Evolutionary conservation across 257 asterid genomes (phyloP).

Genomic region (Salvia splendens): DNA sequence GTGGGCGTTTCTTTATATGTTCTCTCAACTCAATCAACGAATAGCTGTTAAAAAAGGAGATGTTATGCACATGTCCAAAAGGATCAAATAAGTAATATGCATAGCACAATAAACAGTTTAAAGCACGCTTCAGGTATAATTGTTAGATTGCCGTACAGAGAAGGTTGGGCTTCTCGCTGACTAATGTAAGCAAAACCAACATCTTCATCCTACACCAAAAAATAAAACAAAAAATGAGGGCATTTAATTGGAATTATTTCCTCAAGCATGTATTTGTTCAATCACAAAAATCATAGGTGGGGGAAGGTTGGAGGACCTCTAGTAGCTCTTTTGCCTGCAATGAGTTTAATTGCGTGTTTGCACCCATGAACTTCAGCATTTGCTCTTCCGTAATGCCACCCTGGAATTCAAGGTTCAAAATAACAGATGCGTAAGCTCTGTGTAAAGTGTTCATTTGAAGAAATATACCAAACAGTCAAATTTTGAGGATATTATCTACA

Average conservation of each 20-base stretch:
- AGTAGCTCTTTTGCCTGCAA: slow-evolving; percentile 72
- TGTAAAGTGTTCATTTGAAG: slow-evolving; percentile 6
- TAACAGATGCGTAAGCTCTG: slow-evolving; percentile 5
- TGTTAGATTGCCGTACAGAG: slow-evolving; percentile 63
- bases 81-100: background rate
- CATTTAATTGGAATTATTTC: slow-evolving; percentile 16
- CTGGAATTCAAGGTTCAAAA: slow-evolving; percentile 43
- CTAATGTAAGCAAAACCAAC: slow-evolving; percentile 92
- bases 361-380: slow-evolving; percentile 95
- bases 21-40: slow-evolving; percentile 80
- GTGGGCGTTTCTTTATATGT: slow-evolving; percentile 98
- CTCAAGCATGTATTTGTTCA: slow-evolving; percentile 17
- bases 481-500: slow-evolving; percentile 3
- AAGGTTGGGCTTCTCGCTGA: slow-evolving; percentile 93
- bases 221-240: slow-evolving; percentile 17
- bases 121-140: slow-evolving; percentile 27
- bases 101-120: background rate
- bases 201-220: slow-evolving; percentile 64
- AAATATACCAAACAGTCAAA: background rate
- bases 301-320: slow-evolving; percentile 54
- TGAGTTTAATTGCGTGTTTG: slow-evolving; percentile 71
- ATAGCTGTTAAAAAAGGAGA: slow-evolving; percentile 47
- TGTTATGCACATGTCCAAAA: slow-evolving; percentile 2
- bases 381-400: slow-evolving; percentile 99
- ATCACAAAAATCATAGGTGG: background rate